Base-by-base conservation (phyloP, 2,329 filamentous ascomycete species). In the Aspergillus melleus region DNA sequence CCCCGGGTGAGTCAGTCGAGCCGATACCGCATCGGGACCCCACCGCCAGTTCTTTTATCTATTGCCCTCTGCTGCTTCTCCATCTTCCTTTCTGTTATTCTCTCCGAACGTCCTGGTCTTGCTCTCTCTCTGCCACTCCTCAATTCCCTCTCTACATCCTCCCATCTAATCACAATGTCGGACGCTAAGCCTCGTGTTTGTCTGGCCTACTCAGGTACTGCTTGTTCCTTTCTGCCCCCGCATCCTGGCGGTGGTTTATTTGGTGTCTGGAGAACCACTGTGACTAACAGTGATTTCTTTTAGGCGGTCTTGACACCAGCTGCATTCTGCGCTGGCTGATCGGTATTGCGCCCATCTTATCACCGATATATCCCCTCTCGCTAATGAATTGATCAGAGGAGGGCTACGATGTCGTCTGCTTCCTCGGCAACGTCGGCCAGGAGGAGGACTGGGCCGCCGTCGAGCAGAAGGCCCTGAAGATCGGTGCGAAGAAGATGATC, bases 391-490 rank as follows among this genome's bases (percentile, higher is more conserved):
- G 12, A 11, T 14, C 24, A 62, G 61, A 62, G 54, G 61, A 62
- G 58, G 61, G 61, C 36, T 62, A 62, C 32, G 61, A 62, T 51
- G 61, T 62, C 16, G 61, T 62, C 49, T 62, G 61, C 49, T 62
- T 60, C 61, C 61, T 62, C 74, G 89, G 88, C 79, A 83, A 91
- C 77, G 86, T 91, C 67, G 90, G 90, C 60, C 89, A 91, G 79
- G 86, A 88, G 80, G 90, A 92, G 79, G 88, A 92, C 78, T 92
- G 86, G 73, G 84, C 85, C 50, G 88, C 83, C 60, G 90, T 90
- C 60, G 85, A 89, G 78, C 83, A 84, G 72, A 92, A 93, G 84
- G 89, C 89, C 57, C 60, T 86, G 64, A 84, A 84, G 76, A 85
- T 91, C 64, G 89, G 89, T 70, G 89, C 89, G 22, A 80, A 84